Evolutionary conservation across 2,329 filamentous ascomycete species (phyloP).

Genomic region (Alternaria rosae): DNA sequence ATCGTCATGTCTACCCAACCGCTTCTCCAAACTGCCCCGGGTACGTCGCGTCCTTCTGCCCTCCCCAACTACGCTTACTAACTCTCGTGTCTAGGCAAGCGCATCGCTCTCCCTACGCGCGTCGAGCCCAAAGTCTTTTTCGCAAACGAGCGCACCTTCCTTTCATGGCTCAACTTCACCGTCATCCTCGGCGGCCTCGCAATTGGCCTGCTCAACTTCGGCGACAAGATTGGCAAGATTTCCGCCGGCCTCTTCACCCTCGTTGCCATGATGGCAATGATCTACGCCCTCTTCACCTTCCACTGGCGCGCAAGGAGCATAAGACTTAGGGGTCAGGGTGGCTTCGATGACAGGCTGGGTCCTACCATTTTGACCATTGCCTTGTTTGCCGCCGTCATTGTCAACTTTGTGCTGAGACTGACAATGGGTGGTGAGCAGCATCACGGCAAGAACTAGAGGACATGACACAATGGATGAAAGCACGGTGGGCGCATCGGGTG

Average conservation of each 20-base stretch:
- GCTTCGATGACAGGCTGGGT: constrained; percentile 95
- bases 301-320: constrained; percentile 98
- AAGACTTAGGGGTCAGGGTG: constrained; percentile 86
- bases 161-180: constrained; percentile 99
- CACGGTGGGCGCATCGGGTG: background rate
- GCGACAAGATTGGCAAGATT: constrained; percentile 92
- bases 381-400: constrained; percentile 85
- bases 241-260: constrained; percentile 92
- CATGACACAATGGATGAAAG: background rate
- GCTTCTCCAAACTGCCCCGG: constrained; percentile 90
- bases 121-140: constrained; percentile 99
- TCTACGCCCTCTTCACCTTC: constrained; percentile 93
- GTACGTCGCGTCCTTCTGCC: constrained; percentile 58
- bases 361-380: constrained; percentile 90
- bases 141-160: constrained; percentile 98
- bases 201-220: constrained; percentile 97
- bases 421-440: constrained; percentile 30
- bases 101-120: constrained; percentile 95
- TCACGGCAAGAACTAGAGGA: constrained; percentile 13
- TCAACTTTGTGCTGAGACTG: constrained; percentile 83
- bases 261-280: constrained; percentile 93
- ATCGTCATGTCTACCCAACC: constrained; percentile 90
- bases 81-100: constrained; percentile 74
- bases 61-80: constrained; percentile 2
- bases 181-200: constrained; percentile 96